These are phyloP conservation scores for Aspergillus pseudoviridinutans DNA, from an alignment of 2,329 filamentous ascomycete genomes.

Conservation along the genomic window DNA sequence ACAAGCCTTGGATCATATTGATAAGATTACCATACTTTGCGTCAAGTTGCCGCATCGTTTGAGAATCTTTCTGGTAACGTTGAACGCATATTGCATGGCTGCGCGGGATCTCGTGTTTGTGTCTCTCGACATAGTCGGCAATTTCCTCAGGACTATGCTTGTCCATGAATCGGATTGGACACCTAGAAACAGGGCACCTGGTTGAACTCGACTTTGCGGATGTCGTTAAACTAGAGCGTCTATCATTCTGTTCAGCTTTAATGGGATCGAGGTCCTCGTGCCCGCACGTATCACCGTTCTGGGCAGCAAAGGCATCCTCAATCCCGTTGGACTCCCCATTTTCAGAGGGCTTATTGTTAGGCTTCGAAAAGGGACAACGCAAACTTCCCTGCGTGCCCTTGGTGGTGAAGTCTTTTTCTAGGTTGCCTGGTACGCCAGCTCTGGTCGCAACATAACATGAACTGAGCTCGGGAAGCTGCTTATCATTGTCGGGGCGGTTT, in stretches of 20 bases:
- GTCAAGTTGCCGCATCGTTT: conserved; percentile 81
- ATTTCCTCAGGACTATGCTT: conserved; percentile 92
- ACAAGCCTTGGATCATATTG: conserved; percentile 90
- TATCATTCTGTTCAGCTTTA: conserved; percentile 46
- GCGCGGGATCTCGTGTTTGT: conserved; percentile 90
- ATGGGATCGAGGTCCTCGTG: conserved; percentile 59
- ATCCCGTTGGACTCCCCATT: conserved; percentile 36
- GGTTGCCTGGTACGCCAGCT: conserved; percentile 60
- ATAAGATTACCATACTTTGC: conserved; percentile 90
- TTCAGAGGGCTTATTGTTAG: conserved; percentile 39
- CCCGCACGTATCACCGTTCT: conserved; percentile 40
- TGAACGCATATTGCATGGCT: conserved; percentile 91
- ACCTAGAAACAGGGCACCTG: conserved; percentile 68
- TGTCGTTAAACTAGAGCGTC: conserved; percentile 39
- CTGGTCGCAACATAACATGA: conserved; percentile 38
- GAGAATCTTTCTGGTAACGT: conserved; percentile 81
- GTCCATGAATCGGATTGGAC: conserved; percentile 88
- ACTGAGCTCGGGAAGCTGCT: conserved; percentile 30
- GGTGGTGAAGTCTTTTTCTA: conserved; percentile 90
- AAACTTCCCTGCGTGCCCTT: conserved; percentile 74
- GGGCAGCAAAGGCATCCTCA: conserved; percentile 36
- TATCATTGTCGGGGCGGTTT: conserved; percentile 27
- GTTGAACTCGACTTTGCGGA: conserved; percentile 47
- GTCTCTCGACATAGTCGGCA: conserved; percentile 86
- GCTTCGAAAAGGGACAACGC: conserved; percentile 71